These are phyloP conservation scores for Leishmania turanica DNA, from an alignment of 208 protist genomes.

Conservation along the genomic window DNA sequence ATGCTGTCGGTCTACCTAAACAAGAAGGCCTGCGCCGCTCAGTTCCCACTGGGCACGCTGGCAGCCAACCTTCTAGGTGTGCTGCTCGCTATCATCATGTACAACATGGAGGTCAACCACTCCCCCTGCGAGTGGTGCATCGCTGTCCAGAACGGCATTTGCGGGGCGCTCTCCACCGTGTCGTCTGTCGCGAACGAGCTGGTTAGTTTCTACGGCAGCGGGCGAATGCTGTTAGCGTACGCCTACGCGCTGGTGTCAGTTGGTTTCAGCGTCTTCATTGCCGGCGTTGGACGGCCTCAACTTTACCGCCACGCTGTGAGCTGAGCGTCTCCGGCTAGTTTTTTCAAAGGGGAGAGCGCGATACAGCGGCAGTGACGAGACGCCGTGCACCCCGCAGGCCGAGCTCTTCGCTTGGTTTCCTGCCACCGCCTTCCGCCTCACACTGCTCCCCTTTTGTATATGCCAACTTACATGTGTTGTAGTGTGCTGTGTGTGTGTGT, in stretches of 20 bases:
- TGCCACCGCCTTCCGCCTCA: background rate
- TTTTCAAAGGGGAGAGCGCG: background rate
- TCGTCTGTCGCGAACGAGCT: slow-evolving; percentile 58
- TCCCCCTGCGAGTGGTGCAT: slow-evolving; percentile 34
- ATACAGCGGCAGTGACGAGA: background rate
- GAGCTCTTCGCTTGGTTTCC: background rate
- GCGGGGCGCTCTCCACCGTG: slow-evolving; percentile 56
- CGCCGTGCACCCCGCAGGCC: background rate
- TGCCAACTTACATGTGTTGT: background rate
- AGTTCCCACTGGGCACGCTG: slow-evolving; percentile 61
- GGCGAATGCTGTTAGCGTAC: slow-evolving; percentile 29
- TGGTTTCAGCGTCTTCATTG: slow-evolving; percentile 33
- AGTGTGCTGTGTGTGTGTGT: background rate
- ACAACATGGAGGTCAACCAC: slow-evolving; percentile 25
- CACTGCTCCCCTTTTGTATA: background rate
- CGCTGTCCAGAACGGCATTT: slow-evolving; percentile 46
- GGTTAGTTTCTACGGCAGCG: slow-evolving; percentile 29
- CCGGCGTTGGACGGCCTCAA: slow-evolving; percentile 37
- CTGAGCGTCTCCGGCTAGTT: background rate
- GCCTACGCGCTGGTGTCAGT: slow-evolving; percentile 42
- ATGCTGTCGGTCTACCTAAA: slow-evolving; percentile 47
- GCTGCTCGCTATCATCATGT: slow-evolving; percentile 36
- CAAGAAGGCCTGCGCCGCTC: slow-evolving; percentile 27
- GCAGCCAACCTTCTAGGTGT: slow-evolving; percentile 41
- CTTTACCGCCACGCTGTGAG: slow-evolving; percentile 25